Base-by-base conservation (phyloP, 2,329 filamentous ascomycete genomes). In the Monosporascus sp. region DNA sequence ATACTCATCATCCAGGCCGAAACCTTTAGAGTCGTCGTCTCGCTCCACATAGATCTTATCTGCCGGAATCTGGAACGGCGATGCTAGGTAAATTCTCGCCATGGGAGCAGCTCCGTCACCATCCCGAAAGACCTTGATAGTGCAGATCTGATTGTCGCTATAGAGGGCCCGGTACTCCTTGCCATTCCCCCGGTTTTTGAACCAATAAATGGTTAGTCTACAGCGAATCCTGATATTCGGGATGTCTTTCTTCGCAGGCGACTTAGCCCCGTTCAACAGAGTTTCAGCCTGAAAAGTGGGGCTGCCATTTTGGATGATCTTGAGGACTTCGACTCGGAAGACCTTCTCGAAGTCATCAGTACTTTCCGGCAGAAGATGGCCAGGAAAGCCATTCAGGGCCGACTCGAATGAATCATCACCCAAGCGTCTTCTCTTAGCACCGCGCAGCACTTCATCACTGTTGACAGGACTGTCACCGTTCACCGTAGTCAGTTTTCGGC, bases 101-200 rank as follows among this genome's bases (percentile, higher is more conserved):
- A 79, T 73, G 31, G 70, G 72, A 45, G 75, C 72, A 49, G 73
- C 71, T 27, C 73, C 75, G 49, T 73, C 70, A 2, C 75, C 68
- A 38, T 78, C 78, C 58, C 76, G 75, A 61, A 75, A 78, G 3
- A 78, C 70, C 50, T 72, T 76, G 56, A 84, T 68, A 44, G 74
- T 74, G 67, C 80, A 83, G 8, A 77, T 66, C 61, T 83, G 78
- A 56, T 75, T 81, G 60, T 80, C 75, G 57, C 78, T 79, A 60
- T 81, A 74, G 53, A 84, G 64, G 7, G 80, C 68, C 50, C 74
- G 70, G 27, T 69, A 63, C 55, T 70, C 67, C 48, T 67, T 71
- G 19, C 63, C 63, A 17, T 52, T 50, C 17, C 64, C 66, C 54
- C 60, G 43, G 26, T 31, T 24, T 5, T 46, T 46, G 22, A 26